Evolutionary conservation across 164 flowering plant species (phyloP), one percentile per base, ranked within the genome.

Genomic region (Malania oleifera): DNA sequence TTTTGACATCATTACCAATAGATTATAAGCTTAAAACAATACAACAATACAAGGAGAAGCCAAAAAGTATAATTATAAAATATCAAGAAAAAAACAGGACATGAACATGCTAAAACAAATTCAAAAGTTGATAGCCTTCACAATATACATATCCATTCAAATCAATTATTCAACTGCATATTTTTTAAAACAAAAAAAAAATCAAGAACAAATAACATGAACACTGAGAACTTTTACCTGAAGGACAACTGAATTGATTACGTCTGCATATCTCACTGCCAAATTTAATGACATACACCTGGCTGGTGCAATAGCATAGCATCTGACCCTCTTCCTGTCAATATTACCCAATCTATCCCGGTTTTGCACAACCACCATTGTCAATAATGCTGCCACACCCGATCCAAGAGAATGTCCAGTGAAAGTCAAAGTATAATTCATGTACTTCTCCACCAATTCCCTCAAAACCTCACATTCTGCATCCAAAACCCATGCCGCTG

Each of bases 261-360:
- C 85, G 80, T 85, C 88, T 12, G 88, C 91, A 73, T 83, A 85
- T 73, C 83, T 74, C 52, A 83, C 88, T 2, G 86, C 91, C 73
- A 85, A 68, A 61, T 85, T 85, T 6, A 83, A 70, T 7, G 91
- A 85, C 83, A 85, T 76, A 43, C 91, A 79, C 66, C 91, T 80
- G 2, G 91, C 83, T 38, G 91, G 91, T 6, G 91, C 91, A 63
- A 85, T 75, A 17, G 91, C 88, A 72, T 61, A 85, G 56, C 84
- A 76, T 47, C 88, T 74, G 20, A 85, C 50, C 61, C 79, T 73
- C 50, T 62, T 76, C 64, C 86, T 68, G 14, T 77, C 79, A 65
- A 85, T 78, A 54, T 74, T 70, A 19, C 75, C 86, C 67, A 85
- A 55, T 50, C 47, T 70, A 50, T 76, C 74, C 20, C 63, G 60